phyloP scores from a whole-genome alignment of 352 stramenopile genomes.

The Pythium monospermum region DNA sequence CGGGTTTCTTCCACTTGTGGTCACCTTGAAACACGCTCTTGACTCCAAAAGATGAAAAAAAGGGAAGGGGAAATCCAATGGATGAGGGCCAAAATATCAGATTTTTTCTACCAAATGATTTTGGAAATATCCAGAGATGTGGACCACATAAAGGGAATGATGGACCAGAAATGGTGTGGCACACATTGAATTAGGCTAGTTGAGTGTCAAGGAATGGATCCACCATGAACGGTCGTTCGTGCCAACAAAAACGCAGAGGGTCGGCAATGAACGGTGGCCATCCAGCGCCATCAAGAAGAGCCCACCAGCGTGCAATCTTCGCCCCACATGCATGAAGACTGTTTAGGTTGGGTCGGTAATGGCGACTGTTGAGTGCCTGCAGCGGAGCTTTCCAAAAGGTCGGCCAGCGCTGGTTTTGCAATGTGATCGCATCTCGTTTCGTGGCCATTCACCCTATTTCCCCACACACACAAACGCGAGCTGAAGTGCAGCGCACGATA shows the following conservation, averaged over 20 bases:
- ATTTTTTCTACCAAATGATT: slow-evolving; percentile 2
- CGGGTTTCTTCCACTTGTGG: neutral
- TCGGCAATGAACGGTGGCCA: slow-evolving; percentile 12
- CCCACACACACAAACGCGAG: too few relatives aligned
- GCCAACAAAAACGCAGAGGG: too few relatives aligned
- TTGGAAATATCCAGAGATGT: neutral
- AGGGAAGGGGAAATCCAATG: neutral
- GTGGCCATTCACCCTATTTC: neutral
- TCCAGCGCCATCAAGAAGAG: neutral
- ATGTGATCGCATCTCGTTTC: neutral
- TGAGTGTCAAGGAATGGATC: too few relatives aligned
- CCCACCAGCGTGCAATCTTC: too few relatives aligned
- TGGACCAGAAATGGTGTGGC: neutral
- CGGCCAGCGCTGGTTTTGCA: neutral
- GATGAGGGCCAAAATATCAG: neutral
- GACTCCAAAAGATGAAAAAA: slow-evolving; percentile 2
- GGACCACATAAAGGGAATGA: slow-evolving; percentile 5
- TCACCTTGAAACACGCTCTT: slow-evolving; percentile 1
- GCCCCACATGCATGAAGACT: too few relatives aligned
- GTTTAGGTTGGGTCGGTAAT: too few relatives aligned
- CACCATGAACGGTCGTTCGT: too few relatives aligned
- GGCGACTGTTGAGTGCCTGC: too few relatives aligned
- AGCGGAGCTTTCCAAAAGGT: too few relatives aligned
- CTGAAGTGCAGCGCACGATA: too few relatives aligned
- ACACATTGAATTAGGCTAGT: too few relatives aligned